Evolutionary conservation across 2,329 filamentous ascomycete genomes (phyloP), one percentile per base, ranked within the genome.

Genomic region (Exophiala calicioides): DNA sequence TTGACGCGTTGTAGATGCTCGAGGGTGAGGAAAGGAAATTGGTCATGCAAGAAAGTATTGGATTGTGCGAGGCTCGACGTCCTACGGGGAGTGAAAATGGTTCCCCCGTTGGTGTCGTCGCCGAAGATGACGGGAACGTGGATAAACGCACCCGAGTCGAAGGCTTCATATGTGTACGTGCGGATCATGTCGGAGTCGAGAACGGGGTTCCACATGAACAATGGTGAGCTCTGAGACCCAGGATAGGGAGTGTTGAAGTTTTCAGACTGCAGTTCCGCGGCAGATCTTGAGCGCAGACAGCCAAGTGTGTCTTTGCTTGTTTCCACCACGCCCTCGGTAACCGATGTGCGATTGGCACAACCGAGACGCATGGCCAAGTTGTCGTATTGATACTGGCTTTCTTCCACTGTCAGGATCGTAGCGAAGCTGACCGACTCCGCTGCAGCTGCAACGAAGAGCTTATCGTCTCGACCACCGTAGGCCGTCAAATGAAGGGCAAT

Each of bases 101-200:
- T 84, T 26, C 84, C 84, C 64, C 83, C 84, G 62, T 88, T 81
- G 3, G 79, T 81, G 62, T 78, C 78, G 54, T 79, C 75, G 40
- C 79, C 78, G 54, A 75, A 76, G 47, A 81, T 78, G 8, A 76
- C 73, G 2, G 78, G 78, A 0, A 80, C 68, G 36, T 72, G 68
- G 55, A 76, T 64, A 59, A 77, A 79, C 29, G 68, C 67, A 3
- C 75, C 76, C 26, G 70, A 52, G 4, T 67, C 65, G 58, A 78
- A 78, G 15, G 76, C 67, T 4, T 60, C 59, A 44, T 74, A 71
- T 3, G 76, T 77, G 40, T 75, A 70, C 44, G 77, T 72, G 12
- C 63, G 67, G 27, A 79, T 66, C n/a, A 80, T 66, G 41, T 75
- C 70, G 47, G 62, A 60, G 56, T 81, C 78, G 18, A 80, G 65